Base-by-base conservation (phyloP, 306 rosid species). In the Fragaria iinumae region DNA sequence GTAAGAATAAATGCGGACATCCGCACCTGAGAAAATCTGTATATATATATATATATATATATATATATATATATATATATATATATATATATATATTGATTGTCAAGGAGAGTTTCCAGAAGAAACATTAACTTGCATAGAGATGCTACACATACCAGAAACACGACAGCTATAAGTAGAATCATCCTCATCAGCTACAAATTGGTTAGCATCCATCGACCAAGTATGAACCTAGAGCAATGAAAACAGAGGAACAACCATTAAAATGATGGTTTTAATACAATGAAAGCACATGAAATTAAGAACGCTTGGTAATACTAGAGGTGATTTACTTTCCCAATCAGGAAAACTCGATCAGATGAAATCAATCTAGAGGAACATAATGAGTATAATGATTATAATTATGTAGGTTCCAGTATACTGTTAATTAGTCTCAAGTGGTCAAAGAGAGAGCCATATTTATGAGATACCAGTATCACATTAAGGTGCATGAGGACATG, bases 161-260 rank as follows among this genome's bases (percentile, higher is more conserved):
- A 83, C 86, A 65, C 98, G 96, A 76, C 93, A 90, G 87, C 93
- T 90, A 79, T 89, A 94, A 65, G 90, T 88, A 81, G 73, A 80
- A 67, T 94, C 97, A 79, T 92, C 98, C 79, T 94, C 98, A 80
- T 94, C 98, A 64, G 95, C 90, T 63, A 94, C 90, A 82, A 87
- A 94, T 72, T 87, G 93, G 73, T 94, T 94, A 76, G 95, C 89
- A 80, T 94, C 97, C 81, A 53, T 62, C 69, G 91, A 89, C 98
- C 98, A 94, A 0, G 82, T 82, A 74, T 90, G 95, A 80, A 89
- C 86, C 98, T 94, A 74, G 27, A 62, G 39, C 55, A 74, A 72
- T 66, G 64, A 53, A 14, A 76, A 66, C 79, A 69, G 64, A 60
- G 18, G 56, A 39, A 44, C 23, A 67, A 32, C 8, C 8, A 45